These are phyloP conservation scores for Penicillium sp. DNA, from an alignment of 2,329 filamentous ascomycete genomes.

Conservation along the genomic window DNA sequence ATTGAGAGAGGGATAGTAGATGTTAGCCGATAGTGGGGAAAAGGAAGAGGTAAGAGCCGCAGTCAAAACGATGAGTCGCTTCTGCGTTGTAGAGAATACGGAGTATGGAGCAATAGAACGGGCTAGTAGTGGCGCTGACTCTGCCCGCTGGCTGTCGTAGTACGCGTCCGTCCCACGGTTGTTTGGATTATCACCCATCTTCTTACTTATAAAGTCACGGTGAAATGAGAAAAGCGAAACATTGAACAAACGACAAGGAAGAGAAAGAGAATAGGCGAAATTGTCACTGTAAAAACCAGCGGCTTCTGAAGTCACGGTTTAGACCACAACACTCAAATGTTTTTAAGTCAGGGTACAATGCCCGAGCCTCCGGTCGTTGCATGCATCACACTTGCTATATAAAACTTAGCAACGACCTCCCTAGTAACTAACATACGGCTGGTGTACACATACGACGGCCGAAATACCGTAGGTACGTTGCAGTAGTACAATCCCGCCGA, in stretches of 20 bases:
- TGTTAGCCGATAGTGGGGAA: conserved; percentile 41
- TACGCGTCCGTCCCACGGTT: not conserved
- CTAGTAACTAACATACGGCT: conserved; percentile 10
- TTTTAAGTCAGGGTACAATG: too few relatives aligned
- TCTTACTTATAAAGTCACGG: not conserved
- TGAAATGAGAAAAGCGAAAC: too few relatives aligned
- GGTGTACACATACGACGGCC: conserved; percentile 28
- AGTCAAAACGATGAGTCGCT: conserved; percentile 35
- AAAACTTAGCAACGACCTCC: conserved; percentile 12
- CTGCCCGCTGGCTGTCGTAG: not conserved
- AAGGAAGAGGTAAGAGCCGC: conserved; percentile 41
- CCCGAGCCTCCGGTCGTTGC: not conserved
- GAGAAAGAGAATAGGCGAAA: not conserved
- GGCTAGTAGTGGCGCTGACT: conserved; percentile 18
- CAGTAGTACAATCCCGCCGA: conserved; percentile 12
- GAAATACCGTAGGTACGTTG: conserved; percentile 27
- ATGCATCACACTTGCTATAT: not conserved
- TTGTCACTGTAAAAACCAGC: not conserved
- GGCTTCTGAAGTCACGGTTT: not conserved
- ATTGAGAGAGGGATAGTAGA: conserved; percentile 34
- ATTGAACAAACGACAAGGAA: too few relatives aligned
- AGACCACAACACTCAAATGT: not conserved
- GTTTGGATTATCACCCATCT: not conserved
- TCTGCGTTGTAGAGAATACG: conserved; percentile 31
- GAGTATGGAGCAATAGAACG: conserved; percentile 20